Percentiles rank a stretch among this genome's conserved stretches.
These are phyloP conservation scores for Agapanthus africanus DNA, from an alignment of 106 monocot genomes.

Conservation along the genomic window DNA sequence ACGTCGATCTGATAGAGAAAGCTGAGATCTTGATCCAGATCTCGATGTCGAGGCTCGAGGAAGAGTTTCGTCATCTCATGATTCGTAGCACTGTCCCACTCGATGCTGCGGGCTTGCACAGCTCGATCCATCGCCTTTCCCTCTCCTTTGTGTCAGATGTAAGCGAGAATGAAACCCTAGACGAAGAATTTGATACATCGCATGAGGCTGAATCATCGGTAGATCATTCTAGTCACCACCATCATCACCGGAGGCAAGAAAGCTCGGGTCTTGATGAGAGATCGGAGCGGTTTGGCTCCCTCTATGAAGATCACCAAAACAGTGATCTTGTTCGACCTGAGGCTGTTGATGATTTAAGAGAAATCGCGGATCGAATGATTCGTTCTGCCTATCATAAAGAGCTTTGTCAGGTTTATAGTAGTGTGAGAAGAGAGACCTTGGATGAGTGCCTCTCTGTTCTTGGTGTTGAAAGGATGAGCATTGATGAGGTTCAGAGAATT, in stretches of 20 bases:
- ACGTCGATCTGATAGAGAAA: slow-evolving; percentile 13
- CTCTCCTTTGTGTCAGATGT: slow-evolving; percentile 10
- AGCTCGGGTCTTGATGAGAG: too few relatives aligned
- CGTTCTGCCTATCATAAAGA: slow-evolving; percentile 48
- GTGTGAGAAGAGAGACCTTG: slow-evolving; percentile 46
- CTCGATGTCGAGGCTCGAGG: slow-evolving; percentile 62
- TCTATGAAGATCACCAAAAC: neutral
- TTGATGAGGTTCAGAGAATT: slow-evolving; percentile 69
- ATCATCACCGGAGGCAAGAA: too few relatives aligned
- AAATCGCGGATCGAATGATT: slow-evolving; percentile 63
- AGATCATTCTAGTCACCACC: too few relatives aligned
- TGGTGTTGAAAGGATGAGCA: slow-evolving; percentile 59
- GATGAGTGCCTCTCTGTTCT: slow-evolving; percentile 55
- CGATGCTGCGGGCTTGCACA: slow-evolving; percentile 30
- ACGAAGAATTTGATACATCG: neutral
- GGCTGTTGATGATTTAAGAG: slow-evolving; percentile 26
- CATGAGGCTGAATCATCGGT: neutral
- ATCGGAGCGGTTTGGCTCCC: too few relatives aligned
- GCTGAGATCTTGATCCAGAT: slow-evolving; percentile 63
- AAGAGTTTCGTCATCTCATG: slow-evolving; percentile 73
- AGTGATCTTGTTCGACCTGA: slow-evolving; percentile 31
- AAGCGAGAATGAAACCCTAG: neutral
- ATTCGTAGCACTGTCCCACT: slow-evolving; percentile 38
- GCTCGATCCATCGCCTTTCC: slow-evolving; percentile 16
- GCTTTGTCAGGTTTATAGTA: slow-evolving; percentile 53